These are phyloP conservation scores for Aspergillus saccharolyticus DNA, from an alignment of 495 filamentous ascomycete genomes.

Conservation along the genomic window DNA sequence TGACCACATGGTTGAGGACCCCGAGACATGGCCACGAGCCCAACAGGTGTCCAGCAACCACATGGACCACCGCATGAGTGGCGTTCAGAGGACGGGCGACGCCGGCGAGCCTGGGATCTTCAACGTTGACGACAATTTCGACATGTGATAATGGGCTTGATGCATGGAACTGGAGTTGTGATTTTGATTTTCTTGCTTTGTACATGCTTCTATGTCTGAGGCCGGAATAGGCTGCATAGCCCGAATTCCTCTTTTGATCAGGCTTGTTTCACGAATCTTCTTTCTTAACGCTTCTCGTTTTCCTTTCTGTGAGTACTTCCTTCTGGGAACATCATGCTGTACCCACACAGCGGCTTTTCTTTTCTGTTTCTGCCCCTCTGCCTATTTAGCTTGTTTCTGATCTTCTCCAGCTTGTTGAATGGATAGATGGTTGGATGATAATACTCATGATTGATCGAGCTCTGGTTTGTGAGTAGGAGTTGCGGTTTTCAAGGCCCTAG, in stretches of 20 bases:
- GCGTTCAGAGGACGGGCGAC: conserved; percentile 60
- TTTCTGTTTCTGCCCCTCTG: neutral
- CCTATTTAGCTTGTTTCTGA: neutral
- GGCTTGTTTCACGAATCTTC: conserved; percentile 10
- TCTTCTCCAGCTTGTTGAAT: neutral
- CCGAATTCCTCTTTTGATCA: conserved; percentile 17
- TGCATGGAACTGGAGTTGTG: conserved; percentile 44
- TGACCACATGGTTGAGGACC: conserved; percentile 71
- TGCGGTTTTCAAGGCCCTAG: neutral
- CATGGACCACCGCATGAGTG: conserved; percentile 63
- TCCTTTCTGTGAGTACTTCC: conserved; percentile 9
- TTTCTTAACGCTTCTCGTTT: conserved; percentile 15
- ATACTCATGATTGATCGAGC: neutral
- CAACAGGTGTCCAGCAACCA: conserved; percentile 32
- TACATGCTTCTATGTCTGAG: conserved; percentile 31
- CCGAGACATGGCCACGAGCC: conserved; percentile 39
- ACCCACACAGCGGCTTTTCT: conserved; percentile 1
- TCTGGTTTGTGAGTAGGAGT: neutral
- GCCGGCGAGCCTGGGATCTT: conserved; percentile 65
- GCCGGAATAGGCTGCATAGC: conserved; percentile 16
- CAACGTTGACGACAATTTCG: conserved; percentile 66
- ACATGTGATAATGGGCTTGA: conserved; percentile 49
- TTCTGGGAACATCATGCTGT: conserved; percentile 2
- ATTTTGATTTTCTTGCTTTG: conserved; percentile 23
- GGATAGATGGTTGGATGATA: neutral